These are phyloP conservation scores for Botryotinia calthae DNA, from an alignment of 2,329 filamentous ascomycete genomes.

Conservation along the genomic window DNA sequence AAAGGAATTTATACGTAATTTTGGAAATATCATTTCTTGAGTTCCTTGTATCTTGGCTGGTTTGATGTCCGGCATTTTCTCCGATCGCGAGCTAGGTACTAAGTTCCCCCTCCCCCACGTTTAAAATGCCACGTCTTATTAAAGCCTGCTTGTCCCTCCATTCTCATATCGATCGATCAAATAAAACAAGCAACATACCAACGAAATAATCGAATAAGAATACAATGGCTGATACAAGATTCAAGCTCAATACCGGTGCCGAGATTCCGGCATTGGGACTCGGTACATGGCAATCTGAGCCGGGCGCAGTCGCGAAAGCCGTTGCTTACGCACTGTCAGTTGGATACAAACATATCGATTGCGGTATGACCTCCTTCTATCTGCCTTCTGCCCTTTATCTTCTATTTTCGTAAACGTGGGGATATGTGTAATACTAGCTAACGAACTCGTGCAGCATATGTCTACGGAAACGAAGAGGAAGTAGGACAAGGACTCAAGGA, in stretches of 20 bases:
- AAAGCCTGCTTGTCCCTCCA: neutral
- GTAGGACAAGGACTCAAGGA: slow-evolving; percentile 76
- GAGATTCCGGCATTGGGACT: slow-evolving; percentile 44
- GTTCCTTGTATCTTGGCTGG: neutral
- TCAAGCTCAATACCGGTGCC: slow-evolving; percentile 39
- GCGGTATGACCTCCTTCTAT: slow-evolving; percentile 20
- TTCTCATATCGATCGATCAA: neutral
- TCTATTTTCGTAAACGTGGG: neutral
- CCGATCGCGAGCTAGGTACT: neutral
- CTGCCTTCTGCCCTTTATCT: neutral
- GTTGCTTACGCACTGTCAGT: slow-evolving; percentile 43
- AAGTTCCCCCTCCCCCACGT: neutral
- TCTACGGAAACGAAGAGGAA: slow-evolving; percentile 79
- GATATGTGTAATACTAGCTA: slow-evolving; percentile 41
- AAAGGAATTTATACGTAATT: neutral
- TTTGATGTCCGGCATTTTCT: neutral
- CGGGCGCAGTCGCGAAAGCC: slow-evolving; percentile 43
- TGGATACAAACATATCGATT: slow-evolving; percentile 55
- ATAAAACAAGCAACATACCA: neutral
- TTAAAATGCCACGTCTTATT: slow-evolving; percentile 7
- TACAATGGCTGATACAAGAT: slow-evolving; percentile 25
- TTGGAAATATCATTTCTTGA: neutral
- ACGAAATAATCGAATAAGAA: neutral
- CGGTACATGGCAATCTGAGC: slow-evolving; percentile 45
- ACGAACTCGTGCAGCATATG: slow-evolving; percentile 53